phyloP scores from a whole-genome alignment of 768 basidiomycete species.

The Calocera viscosa region DNA sequence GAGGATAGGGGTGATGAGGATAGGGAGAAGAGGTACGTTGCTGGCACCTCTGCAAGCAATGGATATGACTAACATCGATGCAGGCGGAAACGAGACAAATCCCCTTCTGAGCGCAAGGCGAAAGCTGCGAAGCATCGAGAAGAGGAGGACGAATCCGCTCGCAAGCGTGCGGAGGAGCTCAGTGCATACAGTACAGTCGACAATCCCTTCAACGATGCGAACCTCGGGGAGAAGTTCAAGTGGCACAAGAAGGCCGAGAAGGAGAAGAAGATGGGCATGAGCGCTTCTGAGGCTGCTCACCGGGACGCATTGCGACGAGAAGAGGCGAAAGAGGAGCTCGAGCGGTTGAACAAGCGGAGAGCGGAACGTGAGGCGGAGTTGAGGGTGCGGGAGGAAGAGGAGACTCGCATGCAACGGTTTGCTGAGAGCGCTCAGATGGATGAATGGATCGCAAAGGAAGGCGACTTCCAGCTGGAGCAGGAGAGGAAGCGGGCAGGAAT shows the following conservation, averaged over 20 bases:
- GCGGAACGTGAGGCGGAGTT: constrained; percentile 89
- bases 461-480: constrained; percentile 93
- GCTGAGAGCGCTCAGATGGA: constrained; percentile 96
- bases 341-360: constrained; percentile 74
- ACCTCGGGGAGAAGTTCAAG: constrained; percentile 88
- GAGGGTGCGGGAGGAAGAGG: constrained; percentile 82
- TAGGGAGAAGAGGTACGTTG: constrained; percentile 39
- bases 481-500: constrained; percentile 83
- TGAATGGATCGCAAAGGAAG: constrained; percentile 94
- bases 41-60: neutral
- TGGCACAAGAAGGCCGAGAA: constrained; percentile 99
- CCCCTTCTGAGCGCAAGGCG: constrained; percentile 77
- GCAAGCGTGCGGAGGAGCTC: constrained; percentile 76
- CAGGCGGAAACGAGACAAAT: constrained; percentile 75
- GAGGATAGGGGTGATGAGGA: constrained; percentile 29
- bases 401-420: constrained; percentile 70
- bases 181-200: constrained; percentile 93
- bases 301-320: constrained; percentile 68
- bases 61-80: neutral
- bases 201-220: constrained; percentile 97
- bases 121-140: constrained; percentile 59
- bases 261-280: constrained; percentile 78
- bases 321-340: constrained; percentile 93
- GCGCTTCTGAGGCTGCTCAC: constrained; percentile 60
- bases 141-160: constrained; percentile 77